Conservation (phyloP, 495 filamentous ascomycete genomes). For the Platismatia glauca region DNA sequence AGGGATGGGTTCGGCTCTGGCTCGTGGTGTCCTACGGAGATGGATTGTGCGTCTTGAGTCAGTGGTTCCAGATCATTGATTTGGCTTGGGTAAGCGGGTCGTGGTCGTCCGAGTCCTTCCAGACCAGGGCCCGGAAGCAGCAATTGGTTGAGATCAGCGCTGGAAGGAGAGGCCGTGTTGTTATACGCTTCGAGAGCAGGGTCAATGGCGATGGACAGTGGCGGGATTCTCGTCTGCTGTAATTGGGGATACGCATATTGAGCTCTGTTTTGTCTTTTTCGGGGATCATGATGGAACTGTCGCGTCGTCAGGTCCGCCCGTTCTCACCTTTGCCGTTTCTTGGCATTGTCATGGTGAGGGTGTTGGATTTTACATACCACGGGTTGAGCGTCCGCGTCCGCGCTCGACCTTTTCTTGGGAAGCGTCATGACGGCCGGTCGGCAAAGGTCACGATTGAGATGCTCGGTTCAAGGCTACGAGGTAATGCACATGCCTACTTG, state of each 20-base stretch:
- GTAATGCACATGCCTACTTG: neutral
- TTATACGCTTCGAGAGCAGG: neutral
- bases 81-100: conserved; percentile 2
- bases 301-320: neutral
- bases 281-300: neutral
- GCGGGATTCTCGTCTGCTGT: neutral
- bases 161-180: neutral
- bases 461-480: neutral
- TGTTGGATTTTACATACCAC: too few relatives aligned
- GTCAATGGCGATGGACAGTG: neutral
- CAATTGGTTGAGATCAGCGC: neutral
- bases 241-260: neutral
- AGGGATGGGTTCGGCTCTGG: conserved; percentile 5
- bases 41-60: conserved; percentile 4
- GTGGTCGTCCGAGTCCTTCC: neutral
- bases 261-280: neutral
- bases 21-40: conserved; percentile 5
- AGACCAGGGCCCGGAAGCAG: neutral
- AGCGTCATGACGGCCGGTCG: neutral
- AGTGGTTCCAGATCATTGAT: neutral
- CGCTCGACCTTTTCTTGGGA: conserved; percentile 4
- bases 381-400: conserved; percentile 10
- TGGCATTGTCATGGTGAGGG: too few relatives aligned
- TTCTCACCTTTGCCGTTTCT: neutral
- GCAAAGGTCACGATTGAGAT: neutral